phyloP scores from a whole-genome alignment of 108 stramenopile genomes.

The Cyclotella kingstonii region DNA sequence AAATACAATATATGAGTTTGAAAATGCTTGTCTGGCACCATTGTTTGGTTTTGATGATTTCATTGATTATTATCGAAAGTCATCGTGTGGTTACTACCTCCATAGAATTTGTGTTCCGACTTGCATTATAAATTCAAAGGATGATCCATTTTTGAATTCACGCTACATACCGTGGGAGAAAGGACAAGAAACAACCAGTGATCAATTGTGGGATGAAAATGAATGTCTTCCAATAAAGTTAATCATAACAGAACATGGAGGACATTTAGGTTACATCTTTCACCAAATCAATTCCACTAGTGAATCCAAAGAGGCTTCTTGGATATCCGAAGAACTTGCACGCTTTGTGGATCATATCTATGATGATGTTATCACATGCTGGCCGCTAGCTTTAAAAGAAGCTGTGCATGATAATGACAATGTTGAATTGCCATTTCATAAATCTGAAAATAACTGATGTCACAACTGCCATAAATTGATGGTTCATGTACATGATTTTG shows the following conservation, averaged over 20 bases:
- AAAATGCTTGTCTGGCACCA: slow-evolving; percentile 64
- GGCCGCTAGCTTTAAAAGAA: no score
- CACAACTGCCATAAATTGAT: no score
- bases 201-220: slow-evolving; percentile 37
- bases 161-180: slow-evolving; percentile 20
- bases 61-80: slow-evolving; percentile 75
- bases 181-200: slow-evolving; percentile 7
- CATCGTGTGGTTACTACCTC: slow-evolving; percentile 50
- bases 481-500: no score
- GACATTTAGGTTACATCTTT: slow-evolving; percentile 61
- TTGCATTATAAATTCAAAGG: slow-evolving; percentile 63
- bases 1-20: slow-evolving; percentile 71
- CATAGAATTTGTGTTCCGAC: slow-evolving; percentile 64
- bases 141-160: slow-evolving; percentile 80
- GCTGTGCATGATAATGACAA: no score
- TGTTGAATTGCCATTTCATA: no score
- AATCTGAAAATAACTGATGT: no score
- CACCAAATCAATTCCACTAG: not conserved
- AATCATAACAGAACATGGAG: slow-evolving; percentile 55
- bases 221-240: slow-evolving; percentile 54
- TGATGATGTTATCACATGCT: no score
- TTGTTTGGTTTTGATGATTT: slow-evolving; percentile 70
- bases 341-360: slow-evolving; percentile 2
- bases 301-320: not conserved
- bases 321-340: slow-evolving; percentile 13